These are phyloP conservation scores for Backusella morwellensis DNA, from an alignment of 192 early-diverging fungal genomes.

Conservation along the genomic window DNA sequence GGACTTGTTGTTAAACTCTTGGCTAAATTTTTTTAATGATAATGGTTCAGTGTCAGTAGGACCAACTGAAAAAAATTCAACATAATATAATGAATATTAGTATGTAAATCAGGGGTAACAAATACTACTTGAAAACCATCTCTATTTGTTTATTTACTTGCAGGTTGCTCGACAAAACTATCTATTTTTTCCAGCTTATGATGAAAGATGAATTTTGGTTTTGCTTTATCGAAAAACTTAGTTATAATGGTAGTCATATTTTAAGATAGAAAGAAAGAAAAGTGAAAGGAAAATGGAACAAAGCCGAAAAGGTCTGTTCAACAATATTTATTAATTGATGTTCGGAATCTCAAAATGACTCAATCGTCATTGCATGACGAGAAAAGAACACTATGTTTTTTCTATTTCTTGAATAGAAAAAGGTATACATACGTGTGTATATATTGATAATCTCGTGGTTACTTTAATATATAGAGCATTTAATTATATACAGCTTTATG, in stretches of 20 bases:
- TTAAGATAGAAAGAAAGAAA: neutral
- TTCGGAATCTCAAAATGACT: neutral
- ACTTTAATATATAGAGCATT: too few species aligned
- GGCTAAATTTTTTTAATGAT: neutral
- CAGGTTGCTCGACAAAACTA: neutral
- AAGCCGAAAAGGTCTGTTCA: neutral
- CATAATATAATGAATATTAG: neutral
- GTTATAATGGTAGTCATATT: conserved; percentile 1
- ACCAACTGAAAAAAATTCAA: neutral
- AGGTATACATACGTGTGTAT: neutral
- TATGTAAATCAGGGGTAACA: neutral
- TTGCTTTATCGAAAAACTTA: conserved; percentile 20
- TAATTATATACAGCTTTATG: neutral
- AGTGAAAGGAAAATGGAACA: neutral
- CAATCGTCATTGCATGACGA: neutral
- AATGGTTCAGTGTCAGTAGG: conserved; percentile 1
- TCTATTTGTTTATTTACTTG: neutral
- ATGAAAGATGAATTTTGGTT: conserved; percentile 2
- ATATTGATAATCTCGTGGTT: neutral
- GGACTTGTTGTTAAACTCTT: neutral
- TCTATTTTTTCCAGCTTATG: neutral
- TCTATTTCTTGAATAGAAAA: neutral
- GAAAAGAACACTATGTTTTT: neutral
- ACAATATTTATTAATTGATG: neutral
- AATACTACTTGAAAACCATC: neutral